Evolutionary conservation across 1,284 basidiomycete species (phyloP), one percentile per base, ranked within the genome.

Genomic region (Trichosporon coremiiforme): DNA sequence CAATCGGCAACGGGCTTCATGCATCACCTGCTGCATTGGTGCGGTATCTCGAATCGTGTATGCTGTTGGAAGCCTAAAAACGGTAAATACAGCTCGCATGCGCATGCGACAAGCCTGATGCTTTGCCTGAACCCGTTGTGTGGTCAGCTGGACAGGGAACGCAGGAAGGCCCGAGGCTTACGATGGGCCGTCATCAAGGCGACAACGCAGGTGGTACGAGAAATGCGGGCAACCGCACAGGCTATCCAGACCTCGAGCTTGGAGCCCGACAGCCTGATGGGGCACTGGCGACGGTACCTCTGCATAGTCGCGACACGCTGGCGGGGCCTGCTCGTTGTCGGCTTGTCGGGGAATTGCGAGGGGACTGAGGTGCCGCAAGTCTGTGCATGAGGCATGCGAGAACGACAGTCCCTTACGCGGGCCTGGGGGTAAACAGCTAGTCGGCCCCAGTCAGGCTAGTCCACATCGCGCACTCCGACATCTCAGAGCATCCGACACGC

Each of bases 351-450:
- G 15, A n/a, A 9, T 2, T 53, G 20, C 15, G 2, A 10, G 22
- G 47, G 47, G 8, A 53, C 47, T 20, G 20, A 20, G 47, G 47
- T 22, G 1, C 22, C 20, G 20, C 47, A 53, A 53, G 47, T 53
- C 47, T 53, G 47, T 53, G 47, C 47, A 22, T 53, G 47, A 53
- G 47, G 47, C 47, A 53, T 53, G 47, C 47, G 47, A 53, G 47
- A 20, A 53, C 22, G 47, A 53, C 20, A 10, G 47, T 53, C 47
- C 47, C 47, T 53, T 22, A 7, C 36, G 47, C 2, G 47, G 47
- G 9, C 47, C 47, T 53, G 3, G 5, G 20, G 20, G 8, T 53
- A 53, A 22, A 22, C n/a, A 22, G 6, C 47, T 8, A 20, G 1
- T 17, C 2, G 45, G 17, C 45, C n/a, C 15, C 15, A 47, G 4